Evolutionary conservation across 306 rosid species (phyloP), one percentile per base, ranked within the genome.

Genomic region (Cicer cuneatum): DNA sequence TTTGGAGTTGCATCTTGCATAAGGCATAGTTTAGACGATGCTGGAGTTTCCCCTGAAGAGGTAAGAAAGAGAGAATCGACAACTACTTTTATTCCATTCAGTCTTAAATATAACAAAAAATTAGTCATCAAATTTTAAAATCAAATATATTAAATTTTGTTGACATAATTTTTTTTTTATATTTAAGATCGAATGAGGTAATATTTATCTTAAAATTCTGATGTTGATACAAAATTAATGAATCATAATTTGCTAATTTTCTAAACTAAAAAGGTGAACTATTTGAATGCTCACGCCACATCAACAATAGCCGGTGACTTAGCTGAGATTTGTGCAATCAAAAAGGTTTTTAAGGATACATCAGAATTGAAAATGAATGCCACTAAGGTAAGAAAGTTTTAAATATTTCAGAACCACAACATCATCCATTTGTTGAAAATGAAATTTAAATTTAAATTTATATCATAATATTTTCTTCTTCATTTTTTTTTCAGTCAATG

Each of bases 201-300:
- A 19, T 10, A 29, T 24, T 41, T 45, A 14, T 66, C 12, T 54
- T 10, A 13, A 54, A 58, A 48, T 80, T 80, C 63, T 66, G 21
- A 39, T 57, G 13, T 54, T 69, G 7, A 24, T 60, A 13, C 49
- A 6, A 52, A 56, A 21, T 46, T 39, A 43, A 35, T 39, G 60
- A 60, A 51, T 72, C 14, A 47, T 56, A 19, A 71, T 63, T 63
- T 10, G 1, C 12, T 80, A n/a, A 18, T 10, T 69, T 69, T 54
- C 10, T 63, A 43, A 76, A 76, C 2, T 40, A 65, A 59, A 59
- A 79, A 87, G 96, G 96, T 88, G 75, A 88, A 85, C 83, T 90
- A 90, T 76, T 86, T 90, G 80, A 90, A 90, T 85, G 93, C 93
- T 77, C 96, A 88, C 77, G 96, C 96, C 68, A 88, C 96, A 0